Percentiles rank a stretch among this genome's conserved stretches.
These are phyloP conservation scores for Ambrosia hybrid DNA, from an alignment of 140 eudicot genomes.

Conservation along the genomic window DNA sequence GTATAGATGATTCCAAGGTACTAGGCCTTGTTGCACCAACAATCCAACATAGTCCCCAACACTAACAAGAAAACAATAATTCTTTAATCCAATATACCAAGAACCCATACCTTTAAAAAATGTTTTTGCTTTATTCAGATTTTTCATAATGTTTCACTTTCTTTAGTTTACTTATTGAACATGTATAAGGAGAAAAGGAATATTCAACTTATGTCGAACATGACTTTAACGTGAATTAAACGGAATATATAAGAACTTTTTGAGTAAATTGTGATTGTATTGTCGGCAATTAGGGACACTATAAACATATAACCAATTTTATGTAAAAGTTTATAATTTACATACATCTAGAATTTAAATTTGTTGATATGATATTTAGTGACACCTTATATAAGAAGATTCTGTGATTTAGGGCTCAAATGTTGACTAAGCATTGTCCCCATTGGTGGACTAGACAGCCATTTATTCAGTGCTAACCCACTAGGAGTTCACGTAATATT, in stretches of 20 bases:
- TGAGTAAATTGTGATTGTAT: too few relatives aligned
- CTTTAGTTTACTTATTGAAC: neutral
- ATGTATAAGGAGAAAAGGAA: neutral
- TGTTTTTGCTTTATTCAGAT: neutral
- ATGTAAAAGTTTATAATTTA: too few relatives aligned
- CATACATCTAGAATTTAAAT: too few relatives aligned
- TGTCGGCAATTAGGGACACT: too few relatives aligned
- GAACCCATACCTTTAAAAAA: neutral
- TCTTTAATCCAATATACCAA: neutral
- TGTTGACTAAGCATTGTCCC: too few relatives aligned
- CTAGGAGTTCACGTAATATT: too few relatives aligned
- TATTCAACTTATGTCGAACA: neutral
- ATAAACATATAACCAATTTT: too few relatives aligned
- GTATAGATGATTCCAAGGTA: slow-evolving; percentile 13
- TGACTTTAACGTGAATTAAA: neutral
- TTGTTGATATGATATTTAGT: too few relatives aligned
- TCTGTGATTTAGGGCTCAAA: too few relatives aligned
- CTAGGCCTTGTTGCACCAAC: slow-evolving; percentile 19
- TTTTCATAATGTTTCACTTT: neutral
- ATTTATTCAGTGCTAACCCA: too few relatives aligned
- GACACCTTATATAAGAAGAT: too few relatives aligned
- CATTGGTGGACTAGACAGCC: too few relatives aligned
- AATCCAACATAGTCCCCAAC: slow-evolving; percentile 20
- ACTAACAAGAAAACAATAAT: slow-evolving; percentile 8
- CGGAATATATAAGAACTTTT: neutral